phyloP scores from a whole-genome alignment of 768 basidiomycete genomes.

The Hemileccinum rubropunctum region DNA sequence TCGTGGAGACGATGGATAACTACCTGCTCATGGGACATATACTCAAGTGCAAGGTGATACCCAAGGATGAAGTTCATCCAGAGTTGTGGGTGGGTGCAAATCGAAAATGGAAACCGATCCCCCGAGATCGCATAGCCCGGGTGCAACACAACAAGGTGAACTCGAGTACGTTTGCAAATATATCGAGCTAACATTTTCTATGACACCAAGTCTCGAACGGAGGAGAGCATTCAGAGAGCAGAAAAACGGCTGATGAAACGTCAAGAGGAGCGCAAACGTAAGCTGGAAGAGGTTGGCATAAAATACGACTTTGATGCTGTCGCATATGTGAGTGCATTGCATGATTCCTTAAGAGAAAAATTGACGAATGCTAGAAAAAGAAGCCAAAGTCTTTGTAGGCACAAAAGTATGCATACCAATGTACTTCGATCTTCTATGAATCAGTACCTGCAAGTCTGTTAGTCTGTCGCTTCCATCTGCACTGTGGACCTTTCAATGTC shows the following conservation, averaged over 20 bases:
- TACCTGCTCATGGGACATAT: constrained; percentile 95
- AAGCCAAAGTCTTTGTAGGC: constrained; percentile 28
- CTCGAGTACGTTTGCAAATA: neutral
- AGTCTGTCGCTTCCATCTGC: too few relatives aligned
- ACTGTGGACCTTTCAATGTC: too few relatives aligned
- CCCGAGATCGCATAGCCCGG: constrained; percentile 66
- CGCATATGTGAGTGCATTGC: constrained; percentile 66
- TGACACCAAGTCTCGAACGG: constrained; percentile 60
- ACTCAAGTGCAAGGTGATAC: constrained; percentile 85
- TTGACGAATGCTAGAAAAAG: constrained; percentile 32
- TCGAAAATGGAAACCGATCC: constrained; percentile 81
- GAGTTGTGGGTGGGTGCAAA: constrained; percentile 98
- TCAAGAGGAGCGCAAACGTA: constrained; percentile 73
- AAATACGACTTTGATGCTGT: constrained; percentile 81
- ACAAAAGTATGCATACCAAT: neutral
- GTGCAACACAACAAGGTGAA: constrained; percentile 80
- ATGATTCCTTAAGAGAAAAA: neutral
- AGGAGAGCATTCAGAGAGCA: constrained; percentile 62
- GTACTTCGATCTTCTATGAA: neutral
- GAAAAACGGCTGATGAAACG: constrained; percentile 70
- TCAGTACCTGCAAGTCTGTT: too few relatives aligned
- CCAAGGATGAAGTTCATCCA: constrained; percentile 87
- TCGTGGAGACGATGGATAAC: constrained; percentile 98
- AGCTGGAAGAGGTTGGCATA: constrained; percentile 79
- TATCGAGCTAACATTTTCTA: constrained; percentile 5